Percentiles rank a stretch among this genome's conserved stretches.
phyloP scores from a whole-genome alignment of 257 asterid species.

The Nicotiana otophora region DNA sequence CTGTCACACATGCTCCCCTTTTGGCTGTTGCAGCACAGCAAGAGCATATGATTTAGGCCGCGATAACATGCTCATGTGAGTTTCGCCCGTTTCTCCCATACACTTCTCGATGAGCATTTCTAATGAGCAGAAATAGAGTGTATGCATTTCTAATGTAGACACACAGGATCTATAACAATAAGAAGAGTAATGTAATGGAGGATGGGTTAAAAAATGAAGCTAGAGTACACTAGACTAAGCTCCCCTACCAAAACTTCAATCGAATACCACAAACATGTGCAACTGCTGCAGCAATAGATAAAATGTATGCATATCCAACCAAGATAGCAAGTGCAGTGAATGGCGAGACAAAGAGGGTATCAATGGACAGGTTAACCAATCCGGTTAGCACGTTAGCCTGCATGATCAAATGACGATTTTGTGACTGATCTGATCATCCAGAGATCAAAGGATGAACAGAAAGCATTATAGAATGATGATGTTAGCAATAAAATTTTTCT shows the following conservation, averaged over 20 bases:
- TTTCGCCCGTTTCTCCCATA: neutral
- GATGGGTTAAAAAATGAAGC: neutral
- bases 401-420: constrained; percentile 9
- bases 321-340: constrained; percentile 53
- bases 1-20: neutral
- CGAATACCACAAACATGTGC: constrained; percentile 51
- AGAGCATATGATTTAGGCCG: neutral
- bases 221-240: neutral
- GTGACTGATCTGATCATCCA: neutral
- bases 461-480: neutral
- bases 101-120: neutral
- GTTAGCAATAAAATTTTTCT: constrained; percentile 10
- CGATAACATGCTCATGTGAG: constrained; percentile 15
- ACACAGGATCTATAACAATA: neutral
- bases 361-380: constrained; percentile 61
- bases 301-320: constrained; percentile 44
- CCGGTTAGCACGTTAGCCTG: constrained; percentile 92
- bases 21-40: neutral
- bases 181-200: neutral
- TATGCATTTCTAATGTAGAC: neutral
- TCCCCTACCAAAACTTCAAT: constrained; percentile 76
- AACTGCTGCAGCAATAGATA: constrained; percentile 45
- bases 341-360: constrained; percentile 56
- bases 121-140: neutral
- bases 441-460: neutral